A percentile compares a stretch with the other conserved stretches of the same genome.
These are phyloP conservation scores for Trichoderma orchidacearum DNA, from an alignment of 495 filamentous ascomycete genomes.

Conservation along the genomic window DNA sequence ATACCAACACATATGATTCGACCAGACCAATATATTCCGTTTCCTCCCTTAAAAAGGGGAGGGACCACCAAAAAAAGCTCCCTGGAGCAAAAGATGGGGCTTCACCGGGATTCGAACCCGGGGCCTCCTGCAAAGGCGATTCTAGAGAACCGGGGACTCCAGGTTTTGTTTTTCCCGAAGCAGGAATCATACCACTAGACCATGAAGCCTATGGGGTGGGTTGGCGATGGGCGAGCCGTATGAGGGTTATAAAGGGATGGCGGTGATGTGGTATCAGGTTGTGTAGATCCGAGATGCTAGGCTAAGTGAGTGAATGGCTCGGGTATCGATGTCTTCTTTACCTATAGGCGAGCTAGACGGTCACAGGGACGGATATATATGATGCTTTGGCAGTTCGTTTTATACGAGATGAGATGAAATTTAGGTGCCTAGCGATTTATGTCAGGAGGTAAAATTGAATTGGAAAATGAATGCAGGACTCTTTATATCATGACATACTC, in stretches of 20 bases:
- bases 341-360: no score
- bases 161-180: conserved; percentile 4
- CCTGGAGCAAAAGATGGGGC: not conserved
- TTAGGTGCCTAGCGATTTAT: no score
- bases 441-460: no score
- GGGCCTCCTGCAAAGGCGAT: conserved; percentile 4
- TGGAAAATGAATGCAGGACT: no score
- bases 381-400: no score
- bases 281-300: no score
- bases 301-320: no score
- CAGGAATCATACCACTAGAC: conserved; percentile 8
- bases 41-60: not conserved
- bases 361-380: no score
- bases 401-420: no score
- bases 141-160: conserved; percentile 1
- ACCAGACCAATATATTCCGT: not conserved
- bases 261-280: no score
- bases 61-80: not conserved
- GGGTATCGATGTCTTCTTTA: no score
- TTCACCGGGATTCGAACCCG: conserved; percentile 7
- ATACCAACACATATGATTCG: not conserved
- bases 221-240: not conserved
- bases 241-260: not conserved
- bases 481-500: no score
- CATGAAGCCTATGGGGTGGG: not conserved